Percentiles rank a stretch among this genome's conserved stretches.
phyloP scores from a whole-genome alignment of 495 filamentous ascomycete genomes.

The Aspergillus kassunensis region DNA sequence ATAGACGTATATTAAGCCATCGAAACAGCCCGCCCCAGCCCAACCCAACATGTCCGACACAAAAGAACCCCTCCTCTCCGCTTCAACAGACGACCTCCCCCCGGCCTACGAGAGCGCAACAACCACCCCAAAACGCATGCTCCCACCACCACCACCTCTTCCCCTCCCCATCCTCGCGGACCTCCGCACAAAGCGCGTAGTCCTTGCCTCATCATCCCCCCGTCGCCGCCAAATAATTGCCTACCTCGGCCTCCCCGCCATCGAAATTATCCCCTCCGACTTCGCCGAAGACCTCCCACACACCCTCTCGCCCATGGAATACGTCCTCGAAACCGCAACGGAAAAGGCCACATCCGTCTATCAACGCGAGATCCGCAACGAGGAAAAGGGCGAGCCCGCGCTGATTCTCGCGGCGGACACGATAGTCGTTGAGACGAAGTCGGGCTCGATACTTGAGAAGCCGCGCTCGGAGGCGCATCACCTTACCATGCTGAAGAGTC shows the following conservation, averaged over 20 bases:
- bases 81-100: constrained; percentile 27
- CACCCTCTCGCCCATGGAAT: constrained; percentile 75
- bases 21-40: no score
- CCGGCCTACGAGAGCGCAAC: constrained; percentile 33
- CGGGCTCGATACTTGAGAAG: constrained; percentile 83
- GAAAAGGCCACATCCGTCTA: constrained; percentile 82
- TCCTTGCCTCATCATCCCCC: constrained; percentile 86
- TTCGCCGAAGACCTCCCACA: constrained; percentile 82
- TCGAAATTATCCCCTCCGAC: constrained; percentile 80
- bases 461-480: constrained; percentile 77
- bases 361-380: constrained; percentile 56
- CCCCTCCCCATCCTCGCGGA: constrained; percentile 70
- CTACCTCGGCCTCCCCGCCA: constrained; percentile 65
- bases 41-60: constrained; percentile 28
- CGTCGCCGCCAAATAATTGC: constrained; percentile 73
- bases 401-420: constrained; percentile 92
- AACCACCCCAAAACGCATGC: constrained; percentile 16
- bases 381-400: constrained; percentile 63
- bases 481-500: constrained; percentile 69
- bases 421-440: constrained; percentile 62
- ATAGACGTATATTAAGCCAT: no score
- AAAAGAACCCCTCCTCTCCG: constrained; percentile 30
- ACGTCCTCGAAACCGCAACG: constrained; percentile 81
- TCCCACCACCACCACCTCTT: constrained; percentile 57
- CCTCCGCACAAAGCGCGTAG: constrained; percentile 68